Conservation (phyloP, 768 basidiomycete genomes). For the Trametes coccinea region DNA sequence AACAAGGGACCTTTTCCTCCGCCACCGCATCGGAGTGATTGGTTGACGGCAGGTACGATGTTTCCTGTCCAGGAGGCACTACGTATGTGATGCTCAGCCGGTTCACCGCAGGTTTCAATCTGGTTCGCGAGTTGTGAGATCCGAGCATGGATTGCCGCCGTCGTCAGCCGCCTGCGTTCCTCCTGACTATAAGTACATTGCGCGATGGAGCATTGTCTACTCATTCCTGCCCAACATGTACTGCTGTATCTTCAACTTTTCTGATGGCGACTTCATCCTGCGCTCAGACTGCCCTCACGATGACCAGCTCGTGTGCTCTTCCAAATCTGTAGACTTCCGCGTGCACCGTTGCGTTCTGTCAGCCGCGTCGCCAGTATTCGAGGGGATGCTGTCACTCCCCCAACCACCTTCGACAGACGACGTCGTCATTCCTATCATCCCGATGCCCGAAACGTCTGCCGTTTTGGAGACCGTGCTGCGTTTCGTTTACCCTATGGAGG, state of each 20-base stretch:
- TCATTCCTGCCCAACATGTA: slow-evolving; percentile 15
- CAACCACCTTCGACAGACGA: slow-evolving; percentile 39
- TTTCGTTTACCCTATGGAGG: slow-evolving; percentile 61
- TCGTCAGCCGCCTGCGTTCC: background rate
- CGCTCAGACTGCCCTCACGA: slow-evolving; percentile 38
- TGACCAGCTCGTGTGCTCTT: slow-evolving; percentile 19
- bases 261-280: slow-evolving; percentile 56
- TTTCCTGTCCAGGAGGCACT: background rate
- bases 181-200: slow-evolving; percentile 1
- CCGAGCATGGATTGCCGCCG: background rate
- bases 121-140: background rate
- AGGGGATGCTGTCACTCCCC: slow-evolving; percentile 66
- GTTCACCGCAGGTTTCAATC: background rate
- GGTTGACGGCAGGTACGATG: background rate
- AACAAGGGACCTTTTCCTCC: background rate
- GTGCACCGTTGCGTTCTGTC: slow-evolving; percentile 64
- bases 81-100: background rate
- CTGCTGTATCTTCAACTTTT: slow-evolving; percentile 38
- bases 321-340: slow-evolving; percentile 49
- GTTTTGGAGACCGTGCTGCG: slow-evolving; percentile 53
- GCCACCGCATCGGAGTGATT: background rate
- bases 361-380: slow-evolving; percentile 67
- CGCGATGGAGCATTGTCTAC: background rate
- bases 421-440: slow-evolving; percentile 44
- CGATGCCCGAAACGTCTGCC: slow-evolving; percentile 51